Base-by-base conservation (phyloP, 2,329 filamentous ascomycete species). In the Cercospora sojina region DNA sequence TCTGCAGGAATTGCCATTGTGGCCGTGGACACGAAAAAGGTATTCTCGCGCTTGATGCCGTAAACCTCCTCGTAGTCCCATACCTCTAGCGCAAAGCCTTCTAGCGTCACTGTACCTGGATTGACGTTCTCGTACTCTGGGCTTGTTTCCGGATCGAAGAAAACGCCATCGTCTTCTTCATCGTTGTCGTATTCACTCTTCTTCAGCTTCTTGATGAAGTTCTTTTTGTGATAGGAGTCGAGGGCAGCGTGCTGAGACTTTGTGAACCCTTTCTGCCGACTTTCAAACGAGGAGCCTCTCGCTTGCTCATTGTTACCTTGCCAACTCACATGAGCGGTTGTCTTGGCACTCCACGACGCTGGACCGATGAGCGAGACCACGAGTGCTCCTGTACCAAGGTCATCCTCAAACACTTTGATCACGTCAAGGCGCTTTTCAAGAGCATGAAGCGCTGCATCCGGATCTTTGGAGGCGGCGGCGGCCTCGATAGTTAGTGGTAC, bases 61-160 rank as follows among this genome's bases (percentile, higher is more conserved):
- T 25, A 43, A 7, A 27, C 9, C 7, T 59, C 31, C 27, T 59
- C 57, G 10, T 59, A 59, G 16, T 59, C 57, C 57, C 57, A 59
- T 3, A 41, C 23, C 9, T 59, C 57, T 0, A 59, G 23, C 27
- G 32, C 57, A 23, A 59, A 59, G 16, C 57, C 57, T 59, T 59
- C 57, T n/a, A 47, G 13, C 16, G 57, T 59, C 12, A 59, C 31
- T 12, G 57, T 59, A 35, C 57, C 57, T 18, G 57, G 35, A 18
- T 43, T 47, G 32, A 59, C 7, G 35, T 18, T 59, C 31, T 59
- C 57, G 32, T 59, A 59, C 25, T 59, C 47, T 9, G 57, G 57
- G 10, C 32, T 38, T 5, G 57, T 12, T 47, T 59, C 57, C 3
- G 57, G 57, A 2, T 59, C 57, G 3, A 59, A 59, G 32, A 59